Percentiles rank a stretch among this genome's conserved stretches.
These are phyloP conservation scores for Cercospora zeae-maydis DNA, from an alignment of 2,329 filamentous ascomycete genomes.

Conservation along the genomic window DNA sequence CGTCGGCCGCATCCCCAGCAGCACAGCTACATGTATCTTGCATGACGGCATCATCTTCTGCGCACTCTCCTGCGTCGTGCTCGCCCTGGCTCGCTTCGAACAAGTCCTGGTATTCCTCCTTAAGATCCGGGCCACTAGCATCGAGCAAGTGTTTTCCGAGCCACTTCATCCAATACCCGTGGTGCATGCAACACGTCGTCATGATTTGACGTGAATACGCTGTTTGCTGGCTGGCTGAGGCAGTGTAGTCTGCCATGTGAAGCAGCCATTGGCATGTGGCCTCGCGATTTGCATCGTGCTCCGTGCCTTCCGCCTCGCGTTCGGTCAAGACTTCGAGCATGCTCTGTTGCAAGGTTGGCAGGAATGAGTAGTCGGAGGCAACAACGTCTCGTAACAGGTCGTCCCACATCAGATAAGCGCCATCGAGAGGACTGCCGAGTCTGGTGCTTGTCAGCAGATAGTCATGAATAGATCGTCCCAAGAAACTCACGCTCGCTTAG, in stretches of 20 bases:
- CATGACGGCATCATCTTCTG: conserved; percentile 8
- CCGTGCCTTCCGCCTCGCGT: conserved; percentile 18
- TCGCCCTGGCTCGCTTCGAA: conserved; percentile 34
- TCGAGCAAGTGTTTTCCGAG: conserved; percentile 37
- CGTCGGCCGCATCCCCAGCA: not conserved
- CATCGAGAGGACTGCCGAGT: conserved; percentile 38
- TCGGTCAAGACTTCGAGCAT: conserved; percentile 38
- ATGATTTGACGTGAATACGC: conserved; percentile 22
- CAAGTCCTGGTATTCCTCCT: conserved; percentile 33
- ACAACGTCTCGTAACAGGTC: conserved; percentile 39
- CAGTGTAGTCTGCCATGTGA: conserved; percentile 42
- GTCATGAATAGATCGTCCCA: not conserved
- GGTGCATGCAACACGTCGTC: conserved; percentile 37
- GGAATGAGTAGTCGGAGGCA: conserved; percentile 36
- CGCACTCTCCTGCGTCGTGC: not conserved
- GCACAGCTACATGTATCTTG: not conserved
- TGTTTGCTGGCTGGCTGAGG: conserved; percentile 18
- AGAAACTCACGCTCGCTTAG: conserved; percentile 32
- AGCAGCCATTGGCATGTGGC: conserved; percentile 49
- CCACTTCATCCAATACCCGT: conserved; percentile 38
- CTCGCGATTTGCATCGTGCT: conserved; percentile 36
- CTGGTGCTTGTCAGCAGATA: conserved; percentile 18
- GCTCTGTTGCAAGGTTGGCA: conserved; percentile 39
- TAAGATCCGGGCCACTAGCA: conserved; percentile 24
- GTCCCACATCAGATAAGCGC: conserved; percentile 47